These are phyloP conservation scores for Aureobasidium melanogenum DNA, from an alignment of 2,329 filamentous ascomycete species.

Conservation along the genomic window DNA sequence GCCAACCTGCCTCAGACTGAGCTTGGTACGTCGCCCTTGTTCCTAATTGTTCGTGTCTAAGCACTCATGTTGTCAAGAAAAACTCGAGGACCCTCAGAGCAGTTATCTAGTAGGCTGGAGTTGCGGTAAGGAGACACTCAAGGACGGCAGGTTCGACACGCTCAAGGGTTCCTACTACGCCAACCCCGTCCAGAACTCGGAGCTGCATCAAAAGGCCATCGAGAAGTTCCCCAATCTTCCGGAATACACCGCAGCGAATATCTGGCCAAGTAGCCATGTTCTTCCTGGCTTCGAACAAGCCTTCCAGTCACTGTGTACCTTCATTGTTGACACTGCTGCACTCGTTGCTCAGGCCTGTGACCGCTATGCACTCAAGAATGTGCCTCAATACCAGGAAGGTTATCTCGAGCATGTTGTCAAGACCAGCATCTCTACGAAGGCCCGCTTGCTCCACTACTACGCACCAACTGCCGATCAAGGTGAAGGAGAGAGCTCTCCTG, in stretches of 20 bases:
- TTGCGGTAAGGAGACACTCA: slow-evolving; percentile 70
- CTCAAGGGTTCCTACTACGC: slow-evolving; percentile 79
- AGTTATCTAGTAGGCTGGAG: slow-evolving; percentile 67
- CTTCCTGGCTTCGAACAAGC: slow-evolving; percentile 68
- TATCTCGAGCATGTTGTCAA: slow-evolving; percentile 84
- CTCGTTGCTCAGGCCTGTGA: slow-evolving; percentile 89
- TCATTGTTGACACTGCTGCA: slow-evolving; percentile 84
- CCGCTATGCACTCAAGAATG: slow-evolving; percentile 69
- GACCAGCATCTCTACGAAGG: slow-evolving; percentile 81
- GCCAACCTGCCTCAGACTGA: slow-evolving; percentile 66
- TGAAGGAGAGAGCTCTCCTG: slow-evolving; percentile 38
- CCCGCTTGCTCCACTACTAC: slow-evolving; percentile 86
- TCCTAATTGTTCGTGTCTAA: background rate
- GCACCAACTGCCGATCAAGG: slow-evolving; percentile 19
- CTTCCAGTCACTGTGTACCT: slow-evolving; percentile 64
- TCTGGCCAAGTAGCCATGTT: slow-evolving; percentile 65
- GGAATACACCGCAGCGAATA: slow-evolving; percentile 81
- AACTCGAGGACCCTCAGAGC: slow-evolving; percentile 41
- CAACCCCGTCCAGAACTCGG: slow-evolving; percentile 52
- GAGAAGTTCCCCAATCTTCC: slow-evolving; percentile 58
- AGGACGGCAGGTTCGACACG: slow-evolving; percentile 68
- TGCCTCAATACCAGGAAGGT: slow-evolving; percentile 63
- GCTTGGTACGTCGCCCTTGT: slow-evolving; percentile 48
- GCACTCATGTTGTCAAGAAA: slow-evolving; percentile 21
- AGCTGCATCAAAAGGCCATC: slow-evolving; percentile 49